Base-by-base conservation (phyloP, 306 rosid genomes). In the Sicyos edulis region DNA sequence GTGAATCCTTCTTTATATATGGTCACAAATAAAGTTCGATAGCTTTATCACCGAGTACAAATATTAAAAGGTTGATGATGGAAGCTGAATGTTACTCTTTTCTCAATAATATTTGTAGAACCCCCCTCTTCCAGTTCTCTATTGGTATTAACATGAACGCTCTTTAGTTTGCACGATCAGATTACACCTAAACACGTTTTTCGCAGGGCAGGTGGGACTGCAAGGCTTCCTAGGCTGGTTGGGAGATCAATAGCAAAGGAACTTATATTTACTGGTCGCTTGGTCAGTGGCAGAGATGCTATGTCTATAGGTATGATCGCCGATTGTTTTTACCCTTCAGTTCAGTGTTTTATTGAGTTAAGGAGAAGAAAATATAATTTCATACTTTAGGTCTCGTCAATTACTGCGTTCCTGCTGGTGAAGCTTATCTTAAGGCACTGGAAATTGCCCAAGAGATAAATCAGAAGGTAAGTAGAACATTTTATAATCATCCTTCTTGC, bases 181-280 rank as follows among this genome's bases (percentile, higher is more conserved):
- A 32, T 11, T 60, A 15, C 12, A 12, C 21, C 40, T 62, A 40
- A 71, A 20, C 8, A 12, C 14, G 10, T 52, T 64, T 75, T 83
- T 75, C 59, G 66, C 91, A 93, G 99, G 80, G 99, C 97, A 63
- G 99, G 99, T 70, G 99, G 95, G 76, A 88, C 99, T 0, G 93
- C 87, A 44, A 82, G 92, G 64, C 87, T 93, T 64, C 97, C 99
- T 73, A 88, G 97, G 85, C 77, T 93, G 80, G 82, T 91, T 70
- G 96, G 99, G 75, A 83, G 75, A 78, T 87, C 97, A 54, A 57
- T 79, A 37, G 97, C 99, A 62, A 87, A 87, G 88, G 97, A 93
- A 73, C 88, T 93, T 75, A 87, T 93, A 78, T 83, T 77, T 70
- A 93, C 97, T 6, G 91, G 97, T 77, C 85, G 87, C 79, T 87